These are phyloP conservation scores for Pleurostoma richardsiae DNA, from an alignment of 2,329 filamentous ascomycete genomes.

Conservation along the genomic window DNA sequence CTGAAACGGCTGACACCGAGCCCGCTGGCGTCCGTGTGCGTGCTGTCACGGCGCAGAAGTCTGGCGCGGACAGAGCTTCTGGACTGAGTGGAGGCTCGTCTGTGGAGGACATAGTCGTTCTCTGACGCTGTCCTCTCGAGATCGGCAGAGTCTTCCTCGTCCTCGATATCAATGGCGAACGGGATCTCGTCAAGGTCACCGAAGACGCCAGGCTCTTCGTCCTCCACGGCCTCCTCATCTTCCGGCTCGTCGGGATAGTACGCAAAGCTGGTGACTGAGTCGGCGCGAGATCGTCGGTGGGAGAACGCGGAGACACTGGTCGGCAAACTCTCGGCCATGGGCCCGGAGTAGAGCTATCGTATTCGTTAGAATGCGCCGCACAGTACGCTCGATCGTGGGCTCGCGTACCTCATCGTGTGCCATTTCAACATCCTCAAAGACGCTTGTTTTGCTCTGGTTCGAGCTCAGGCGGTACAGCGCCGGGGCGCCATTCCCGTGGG, in stretches of 20 bases:
- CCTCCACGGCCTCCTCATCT: slow-evolving; percentile 31
- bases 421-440: slow-evolving; percentile 98
- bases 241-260: slow-evolving; percentile 74
- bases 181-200: slow-evolving; percentile 32
- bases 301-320: slow-evolving; percentile 89
- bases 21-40: slow-evolving; percentile 61
- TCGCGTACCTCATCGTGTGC: slow-evolving; percentile 78
- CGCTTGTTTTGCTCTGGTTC: slow-evolving; percentile 70
- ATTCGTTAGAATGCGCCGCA: neutral
- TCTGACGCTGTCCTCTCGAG: slow-evolving; percentile 24
- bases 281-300: slow-evolving; percentile 73
- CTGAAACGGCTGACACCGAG: slow-evolving; percentile 60
- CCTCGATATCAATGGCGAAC: slow-evolving; percentile 31
- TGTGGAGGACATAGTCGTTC: slow-evolving; percentile 45
- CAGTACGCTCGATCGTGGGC: neutral
- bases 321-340: slow-evolving; percentile 92
- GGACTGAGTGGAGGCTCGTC: slow-evolving; percentile 59
- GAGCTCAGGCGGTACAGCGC: slow-evolving; percentile 60
- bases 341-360: slow-evolving; percentile 73
- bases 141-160: slow-evolving; percentile 30
- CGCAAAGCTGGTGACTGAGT: slow-evolving; percentile 83
- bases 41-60: slow-evolving; percentile 67
- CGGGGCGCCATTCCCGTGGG: neutral
- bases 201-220: slow-evolving; percentile 24
- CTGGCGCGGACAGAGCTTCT: slow-evolving; percentile 54